phyloP scores from a whole-genome alignment of 805 yeast genomes.

The Blastobotrys chiropterorum region DNA sequence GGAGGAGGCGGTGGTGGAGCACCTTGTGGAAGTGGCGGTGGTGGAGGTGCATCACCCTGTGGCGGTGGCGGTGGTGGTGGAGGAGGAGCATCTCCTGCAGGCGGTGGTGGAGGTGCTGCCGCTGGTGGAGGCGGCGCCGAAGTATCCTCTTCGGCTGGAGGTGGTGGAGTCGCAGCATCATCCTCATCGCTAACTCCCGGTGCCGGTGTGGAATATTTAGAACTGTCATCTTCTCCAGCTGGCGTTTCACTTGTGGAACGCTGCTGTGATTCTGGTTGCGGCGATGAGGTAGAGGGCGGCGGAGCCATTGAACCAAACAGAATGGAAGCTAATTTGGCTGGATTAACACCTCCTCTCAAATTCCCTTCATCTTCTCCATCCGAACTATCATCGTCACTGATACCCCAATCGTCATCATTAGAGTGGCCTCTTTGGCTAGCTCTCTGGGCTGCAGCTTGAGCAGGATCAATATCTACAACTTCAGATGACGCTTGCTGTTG shows the following conservation, averaged over 20 bases:
- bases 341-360: slow-evolving; percentile 30
- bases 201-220: neutral
- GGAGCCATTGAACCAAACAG: slow-evolving; percentile 37
- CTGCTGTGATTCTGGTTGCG: no score
- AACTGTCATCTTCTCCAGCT: slow-evolving; percentile 4
- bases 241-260: no score
- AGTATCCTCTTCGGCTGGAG: no score
- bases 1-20: slow-evolving; percentile 32
- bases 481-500: slow-evolving; percentile 15
- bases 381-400: slow-evolving; percentile 25
- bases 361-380: slow-evolving; percentile 30
- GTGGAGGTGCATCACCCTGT: slow-evolving; percentile 28
- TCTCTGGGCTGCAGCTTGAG: slow-evolving; percentile 28
- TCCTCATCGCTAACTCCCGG: neutral
- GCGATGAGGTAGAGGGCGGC: neutral
- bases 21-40: slow-evolving; percentile 28
- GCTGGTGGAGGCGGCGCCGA: slow-evolving; percentile 26
- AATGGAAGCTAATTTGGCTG: slow-evolving; percentile 37
- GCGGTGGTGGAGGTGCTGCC: slow-evolving; percentile 28
- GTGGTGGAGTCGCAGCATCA: slow-evolving; percentile 11
- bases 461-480: slow-evolving; percentile 18
- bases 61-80: slow-evolving; percentile 33
- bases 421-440: slow-evolving; percentile 30
- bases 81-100: slow-evolving; percentile 33
- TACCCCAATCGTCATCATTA: slow-evolving; percentile 26